Evolutionary conservation across 2,329 filamentous ascomycete species (phyloP), one percentile per base, ranked within the genome.

Genomic region (Madurella fahalii): DNA sequence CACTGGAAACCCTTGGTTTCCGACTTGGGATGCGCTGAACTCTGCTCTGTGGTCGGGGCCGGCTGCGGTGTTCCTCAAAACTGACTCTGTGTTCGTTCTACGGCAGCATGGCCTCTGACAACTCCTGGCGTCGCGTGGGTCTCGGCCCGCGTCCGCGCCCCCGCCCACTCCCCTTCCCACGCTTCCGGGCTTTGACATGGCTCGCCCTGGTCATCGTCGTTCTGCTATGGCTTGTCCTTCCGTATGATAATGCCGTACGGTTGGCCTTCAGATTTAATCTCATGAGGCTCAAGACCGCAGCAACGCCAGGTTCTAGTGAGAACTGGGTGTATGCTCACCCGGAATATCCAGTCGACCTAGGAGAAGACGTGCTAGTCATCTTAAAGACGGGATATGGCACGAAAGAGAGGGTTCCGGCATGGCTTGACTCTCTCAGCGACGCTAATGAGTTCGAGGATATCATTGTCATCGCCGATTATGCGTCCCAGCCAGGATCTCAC

Each of bases 311-410:
- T 16, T 67, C 59, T 58, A 65, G 60, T 59, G 68, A 48, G 69
- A 70, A 30, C 0, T 63, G 61, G 61, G 55, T 58, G 16, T 51
- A 54, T 5, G 16, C 47, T 4, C 58, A 44, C 34, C 53, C 60
- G n/a, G 59, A 58, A n/a, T 72, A 74, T 52, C 71, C 74, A 3
- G 66, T 81, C 52, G 71, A 79, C 52, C 65, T 76, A 37, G 66
- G 67, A 49, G 67, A 68, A 39, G 78, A 82, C 52, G 72, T 81
- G 8, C 77, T 74, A 32, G 71, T 78, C 58, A 72, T 82, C 47
- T 67, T 82, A 59, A 82, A 82, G 67, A 81, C 79, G 4, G 79
- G 79, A 31, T 82, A 79, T 63, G 79, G 79, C 51, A 81, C 79
- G 16, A 73, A 73, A 45, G 67, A 74, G 47, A 74, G 79, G 13